Base-by-base conservation (phyloP, 768 basidiomycete genomes). In the Solioccasus polychromus region DNA sequence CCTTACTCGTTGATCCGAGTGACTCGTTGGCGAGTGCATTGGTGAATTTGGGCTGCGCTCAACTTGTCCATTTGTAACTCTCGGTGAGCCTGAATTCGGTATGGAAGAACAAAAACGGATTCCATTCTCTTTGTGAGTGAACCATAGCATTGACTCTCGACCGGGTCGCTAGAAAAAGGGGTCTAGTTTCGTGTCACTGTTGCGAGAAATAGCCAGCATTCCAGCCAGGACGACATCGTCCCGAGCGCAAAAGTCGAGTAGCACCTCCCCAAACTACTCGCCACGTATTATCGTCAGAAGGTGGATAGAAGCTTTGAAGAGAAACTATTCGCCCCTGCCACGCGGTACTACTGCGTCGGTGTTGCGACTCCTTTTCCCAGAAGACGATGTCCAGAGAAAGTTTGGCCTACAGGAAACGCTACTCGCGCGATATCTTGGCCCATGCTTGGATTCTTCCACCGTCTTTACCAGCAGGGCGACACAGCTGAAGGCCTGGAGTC, bases 351-450 rank as follows among this genome's bases (percentile, higher is more conserved):
- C 82, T 8, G 70, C 73, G 12, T 74, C 75, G 5, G 65, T 90
- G 24, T 83, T 94, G 55, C 78, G 81, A 7, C 64, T 92, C 5
- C 68, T 95, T n/a, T 94, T 93, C 58, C 92, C 93, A 0, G 83
- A 93, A 49, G 82, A 90, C 45, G 89, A 93, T 48, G 55, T 69
- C 1, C 64, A 75, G 14, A 73, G 93, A 19, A 80, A 80, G 61
- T 94, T 85, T 54, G 79, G 80, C 26, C 70, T 92, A 58, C 79
- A 86, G 60, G 90, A 92, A 68, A 67, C 70, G 12, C 73, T 67
- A 26, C 72, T 94, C 17, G 73, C 76, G 1, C 60, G 66, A 10
- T 62, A 73, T 23, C 69, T 94, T 0, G 71, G 72, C 2, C 68
- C 79, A 17, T 71, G 72, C 34, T 70, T 78, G 47, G 73, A 75